A percentile compares a stretch with the other conserved stretches of the same genome.
These are phyloP conservation scores for Piromyces finnis DNA, from an alignment of 192 early-diverging fungal genomes.

Conservation along the genomic window DNA sequence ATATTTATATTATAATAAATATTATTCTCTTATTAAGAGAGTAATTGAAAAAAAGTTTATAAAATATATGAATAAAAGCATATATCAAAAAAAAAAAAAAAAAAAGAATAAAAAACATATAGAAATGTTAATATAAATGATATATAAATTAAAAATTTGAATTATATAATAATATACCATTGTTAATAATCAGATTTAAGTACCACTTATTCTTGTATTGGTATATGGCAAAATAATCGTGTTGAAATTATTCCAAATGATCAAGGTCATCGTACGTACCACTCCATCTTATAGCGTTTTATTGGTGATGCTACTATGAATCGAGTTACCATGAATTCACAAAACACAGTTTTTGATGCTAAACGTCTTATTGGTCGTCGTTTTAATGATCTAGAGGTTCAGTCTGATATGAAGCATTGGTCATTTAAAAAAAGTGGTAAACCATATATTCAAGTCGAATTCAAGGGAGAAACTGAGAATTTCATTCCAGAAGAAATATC, in stretches of 20 bases:
- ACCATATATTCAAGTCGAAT: constrained; percentile 80
- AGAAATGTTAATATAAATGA: no score
- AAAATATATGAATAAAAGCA: no score
- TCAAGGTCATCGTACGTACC: constrained; percentile 97
- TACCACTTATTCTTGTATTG: background rate
- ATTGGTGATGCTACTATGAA: constrained; percentile 99
- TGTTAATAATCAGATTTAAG: background rate
- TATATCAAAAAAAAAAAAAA: no score
- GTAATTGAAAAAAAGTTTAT: no score
- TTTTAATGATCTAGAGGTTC: constrained; percentile 80
- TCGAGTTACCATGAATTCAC: constrained; percentile 94
- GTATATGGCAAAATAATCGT: constrained; percentile 53
- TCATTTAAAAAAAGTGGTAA: constrained; percentile 87
- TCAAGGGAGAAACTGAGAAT: constrained; percentile 90
- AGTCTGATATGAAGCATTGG: constrained; percentile 99
- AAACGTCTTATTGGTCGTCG: constrained; percentile 96
- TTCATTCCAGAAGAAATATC: constrained; percentile 96
- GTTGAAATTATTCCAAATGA: constrained; percentile 49
- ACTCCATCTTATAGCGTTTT: constrained; percentile 96
- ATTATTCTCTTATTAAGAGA: no score
- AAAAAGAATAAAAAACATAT: no score
- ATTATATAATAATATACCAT: no score
- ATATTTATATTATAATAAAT: no score
- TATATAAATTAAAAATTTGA: no score
- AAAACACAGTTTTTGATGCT: constrained; percentile 97